phyloP scores from a whole-genome alignment of 768 basidiomycete species.

The Termitomyces titanicus region DNA sequence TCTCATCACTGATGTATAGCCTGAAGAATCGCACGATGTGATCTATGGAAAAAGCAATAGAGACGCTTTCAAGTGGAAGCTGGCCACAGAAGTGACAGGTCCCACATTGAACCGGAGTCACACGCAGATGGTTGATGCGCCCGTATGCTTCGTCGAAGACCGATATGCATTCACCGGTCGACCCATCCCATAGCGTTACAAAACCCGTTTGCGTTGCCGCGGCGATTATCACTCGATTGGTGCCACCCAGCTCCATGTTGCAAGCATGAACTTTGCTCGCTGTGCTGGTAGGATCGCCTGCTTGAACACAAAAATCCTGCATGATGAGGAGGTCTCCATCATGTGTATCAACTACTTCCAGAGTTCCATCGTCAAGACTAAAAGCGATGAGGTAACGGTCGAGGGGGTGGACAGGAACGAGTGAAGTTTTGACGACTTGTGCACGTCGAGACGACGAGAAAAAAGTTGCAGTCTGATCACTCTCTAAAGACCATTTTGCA shows the following conservation, averaged over 20 bases:
- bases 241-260: constrained; percentile 46
- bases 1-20: constrained; percentile 51
- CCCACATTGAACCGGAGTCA: constrained; percentile 50
- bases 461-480: constrained; percentile 27
- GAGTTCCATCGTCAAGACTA: constrained; percentile 58
- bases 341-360: constrained; percentile 58
- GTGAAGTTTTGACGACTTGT: constrained; percentile 42
- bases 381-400: constrained; percentile 53
- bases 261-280: constrained; percentile 54
- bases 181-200: constrained; percentile 74
- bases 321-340: constrained; percentile 38
- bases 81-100: constrained; percentile 73
- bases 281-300: constrained; percentile 55
- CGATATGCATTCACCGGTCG: constrained; percentile 59
- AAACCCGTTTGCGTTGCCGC: constrained; percentile 63
- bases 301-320: constrained; percentile 46
- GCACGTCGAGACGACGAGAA: constrained; percentile 41
- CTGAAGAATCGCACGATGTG: constrained; percentile 64
- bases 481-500: constrained; percentile 48
- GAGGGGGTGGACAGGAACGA: constrained; percentile 46
- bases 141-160: constrained; percentile 61
- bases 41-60: constrained; percentile 63
- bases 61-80: constrained; percentile 59
- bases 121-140: constrained; percentile 52
- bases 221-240: constrained; percentile 50